phyloP scores from a whole-genome alignment of 169 alveolate species.

The Babesia bigemina region DNA sequence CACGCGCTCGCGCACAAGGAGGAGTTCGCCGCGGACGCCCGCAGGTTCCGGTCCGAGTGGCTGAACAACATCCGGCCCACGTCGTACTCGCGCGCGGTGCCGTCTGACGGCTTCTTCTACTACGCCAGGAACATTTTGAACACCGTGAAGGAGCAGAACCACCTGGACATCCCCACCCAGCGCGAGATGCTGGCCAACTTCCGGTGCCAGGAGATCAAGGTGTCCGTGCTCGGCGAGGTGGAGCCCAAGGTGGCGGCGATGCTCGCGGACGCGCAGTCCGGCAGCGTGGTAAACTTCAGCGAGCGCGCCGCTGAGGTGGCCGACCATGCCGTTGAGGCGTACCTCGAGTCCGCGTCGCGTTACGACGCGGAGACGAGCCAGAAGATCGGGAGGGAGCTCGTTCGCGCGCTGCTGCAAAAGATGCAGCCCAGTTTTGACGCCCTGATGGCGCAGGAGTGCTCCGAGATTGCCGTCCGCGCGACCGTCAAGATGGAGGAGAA shows the following conservation, averaged over 20 bases:
- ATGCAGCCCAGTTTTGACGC: slow-evolving; percentile 72
- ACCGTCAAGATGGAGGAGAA: slow-evolving; percentile 57
- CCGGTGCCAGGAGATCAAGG: slow-evolving; percentile 83
- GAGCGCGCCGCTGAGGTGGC: slow-evolving; percentile 57
- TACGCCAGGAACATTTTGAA: slow-evolving; percentile 76
- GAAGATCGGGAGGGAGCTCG: slow-evolving; percentile 21
- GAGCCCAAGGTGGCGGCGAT: slow-evolving; percentile 41
- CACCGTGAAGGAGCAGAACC: slow-evolving; percentile 83
- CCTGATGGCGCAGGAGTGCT: slow-evolving; percentile 51
- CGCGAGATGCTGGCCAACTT: slow-evolving; percentile 85
- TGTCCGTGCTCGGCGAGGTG: slow-evolving; percentile 61
- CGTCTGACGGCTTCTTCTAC: slow-evolving; percentile 86
- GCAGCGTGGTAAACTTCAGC: slow-evolving; percentile 55
- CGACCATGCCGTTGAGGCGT: slow-evolving; percentile 60
- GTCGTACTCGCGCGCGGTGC: slow-evolving; percentile 81
- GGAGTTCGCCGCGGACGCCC: slow-evolving; percentile 74
- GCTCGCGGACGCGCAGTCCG: slow-evolving; percentile 27
- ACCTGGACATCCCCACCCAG: slow-evolving; percentile 84
- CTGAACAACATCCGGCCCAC: slow-evolving; percentile 67
- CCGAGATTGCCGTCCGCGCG: slow-evolving; percentile 58
- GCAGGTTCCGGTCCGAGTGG: slow-evolving; percentile 70
- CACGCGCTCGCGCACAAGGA: slow-evolving; percentile 76
- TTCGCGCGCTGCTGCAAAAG: slow-evolving; percentile 42
- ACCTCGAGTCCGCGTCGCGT: slow-evolving; percentile 72
- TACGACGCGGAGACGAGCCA: slow-evolving; percentile 50